Evolutionary conservation across 78 protist genomes (phyloP).

Genomic region (Cavenderia fasciculata): DNA sequence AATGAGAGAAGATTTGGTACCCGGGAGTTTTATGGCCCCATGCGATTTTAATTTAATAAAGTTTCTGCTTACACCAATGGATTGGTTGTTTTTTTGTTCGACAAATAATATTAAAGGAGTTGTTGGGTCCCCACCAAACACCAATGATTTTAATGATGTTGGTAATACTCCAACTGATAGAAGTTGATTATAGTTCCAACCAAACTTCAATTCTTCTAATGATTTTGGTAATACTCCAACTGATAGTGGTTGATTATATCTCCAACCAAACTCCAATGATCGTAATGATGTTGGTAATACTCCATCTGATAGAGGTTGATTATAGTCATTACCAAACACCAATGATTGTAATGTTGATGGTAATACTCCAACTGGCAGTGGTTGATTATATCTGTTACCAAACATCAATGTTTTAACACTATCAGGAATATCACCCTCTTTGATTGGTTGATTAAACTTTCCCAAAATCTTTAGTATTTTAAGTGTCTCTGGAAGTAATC

Average conservation of each 20-base stretch:
- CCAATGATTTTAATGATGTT: not conserved
- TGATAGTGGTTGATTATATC: not conserved
- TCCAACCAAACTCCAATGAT: not conserved
- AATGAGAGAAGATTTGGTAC: too few relatives aligned
- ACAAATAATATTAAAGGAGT: too few relatives aligned
- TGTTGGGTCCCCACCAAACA: not conserved
- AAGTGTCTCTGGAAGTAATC: not conserved
- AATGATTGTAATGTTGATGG: not conserved
- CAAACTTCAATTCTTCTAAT: not conserved
- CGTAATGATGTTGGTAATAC: not conserved
- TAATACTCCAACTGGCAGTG: not conserved
- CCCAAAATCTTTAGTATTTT: not conserved
- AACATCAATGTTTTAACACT: not conserved
- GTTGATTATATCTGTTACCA: conserved; percentile 9
- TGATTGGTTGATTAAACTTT: conserved; percentile 1
- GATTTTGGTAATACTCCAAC: not conserved
- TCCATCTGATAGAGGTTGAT: not conserved
- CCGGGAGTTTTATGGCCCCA: too few relatives aligned
- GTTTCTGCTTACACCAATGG: too few relatives aligned
- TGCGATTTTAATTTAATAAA: too few relatives aligned
- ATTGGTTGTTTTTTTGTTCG: too few relatives aligned
- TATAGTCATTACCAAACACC: not conserved
- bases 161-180: not conserved
- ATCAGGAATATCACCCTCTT: not conserved
- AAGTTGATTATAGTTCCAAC: not conserved